Evolutionary conservation across 352 stramenopile species (phyloP).

Genomic region (Phytophthora vignae): DNA sequence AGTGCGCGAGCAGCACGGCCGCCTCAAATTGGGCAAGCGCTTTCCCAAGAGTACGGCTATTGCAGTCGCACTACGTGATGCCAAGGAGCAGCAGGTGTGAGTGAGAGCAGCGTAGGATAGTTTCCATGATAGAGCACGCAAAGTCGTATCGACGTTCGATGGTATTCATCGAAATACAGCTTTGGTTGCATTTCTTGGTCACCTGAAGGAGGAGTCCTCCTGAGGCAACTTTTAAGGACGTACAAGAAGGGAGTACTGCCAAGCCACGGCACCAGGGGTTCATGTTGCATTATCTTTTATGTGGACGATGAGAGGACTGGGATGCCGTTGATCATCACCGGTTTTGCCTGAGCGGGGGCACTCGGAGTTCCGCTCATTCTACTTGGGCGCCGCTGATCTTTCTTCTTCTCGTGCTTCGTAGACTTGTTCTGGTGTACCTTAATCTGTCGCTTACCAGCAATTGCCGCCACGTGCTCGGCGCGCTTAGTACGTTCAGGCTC

Average conservation of each 20-base stretch:
- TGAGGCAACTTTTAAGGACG: too few species aligned
- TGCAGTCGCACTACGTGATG: slow-evolving; percentile 1
- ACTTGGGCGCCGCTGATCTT: neutral
- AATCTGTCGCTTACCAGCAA: slow-evolving; percentile 28
- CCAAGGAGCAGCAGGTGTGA: neutral
- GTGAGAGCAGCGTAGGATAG: neutral
- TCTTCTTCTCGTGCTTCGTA: slow-evolving; percentile 15
- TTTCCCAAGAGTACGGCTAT: slow-evolving; percentile 25
- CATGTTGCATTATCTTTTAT: slow-evolving; percentile 22
- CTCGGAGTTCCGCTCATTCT: neutral
- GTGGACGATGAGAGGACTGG: slow-evolving; percentile 33
- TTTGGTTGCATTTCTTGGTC: too few species aligned
- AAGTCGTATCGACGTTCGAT: neutral
- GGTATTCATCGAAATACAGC: too few species aligned
- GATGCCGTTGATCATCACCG: slow-evolving; percentile 35
- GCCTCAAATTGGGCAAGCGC: slow-evolving; percentile 20
- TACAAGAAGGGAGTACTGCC: too few species aligned
- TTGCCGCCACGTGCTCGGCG: slow-evolving; percentile 25
- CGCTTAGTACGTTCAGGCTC: slow-evolving; percentile 27
- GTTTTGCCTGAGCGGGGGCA: neutral
- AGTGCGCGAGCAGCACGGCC: slow-evolving; percentile 13
- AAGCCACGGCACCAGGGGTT: neutral
- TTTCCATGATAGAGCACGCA: neutral
- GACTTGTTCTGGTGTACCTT: slow-evolving; percentile 19
- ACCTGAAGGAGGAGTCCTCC: too few species aligned